phyloP scores from a whole-genome alignment of 1,284 basidiomycete genomes.

The Malassezia brasiliensis region DNA sequence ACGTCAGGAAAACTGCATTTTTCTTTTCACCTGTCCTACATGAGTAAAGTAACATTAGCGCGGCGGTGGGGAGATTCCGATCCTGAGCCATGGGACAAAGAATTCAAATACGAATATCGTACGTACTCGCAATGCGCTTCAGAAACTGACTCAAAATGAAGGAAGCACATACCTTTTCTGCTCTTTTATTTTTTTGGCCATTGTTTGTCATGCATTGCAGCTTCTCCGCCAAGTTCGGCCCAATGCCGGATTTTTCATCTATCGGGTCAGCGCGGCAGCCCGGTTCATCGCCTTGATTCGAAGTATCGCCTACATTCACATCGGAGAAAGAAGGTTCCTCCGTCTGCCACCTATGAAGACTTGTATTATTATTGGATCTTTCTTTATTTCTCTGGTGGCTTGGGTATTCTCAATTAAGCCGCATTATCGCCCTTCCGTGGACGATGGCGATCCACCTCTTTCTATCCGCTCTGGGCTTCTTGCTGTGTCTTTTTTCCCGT shows the following conservation, averaged over 20 bases:
- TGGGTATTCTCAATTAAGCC: constrained; percentile 31
- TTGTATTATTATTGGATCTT: constrained; percentile 5
- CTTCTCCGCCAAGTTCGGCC: not conserved
- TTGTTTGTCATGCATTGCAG: not conserved
- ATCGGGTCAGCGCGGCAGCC: not conserved
- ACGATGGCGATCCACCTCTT: constrained; percentile 22
- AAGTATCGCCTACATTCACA: not conserved
- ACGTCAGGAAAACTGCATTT: no score
- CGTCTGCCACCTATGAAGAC: not conserved
- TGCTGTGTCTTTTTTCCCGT: constrained; percentile 33
- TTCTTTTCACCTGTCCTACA: no score
- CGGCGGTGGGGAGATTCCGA: no score
- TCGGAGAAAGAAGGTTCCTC: not conserved
- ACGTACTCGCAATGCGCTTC: no score
- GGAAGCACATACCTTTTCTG: not conserved
- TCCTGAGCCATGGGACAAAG: no score
- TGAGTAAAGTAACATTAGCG: no score
- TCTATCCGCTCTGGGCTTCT: constrained; percentile 37
- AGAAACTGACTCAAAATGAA: not conserved
- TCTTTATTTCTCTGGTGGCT: constrained; percentile 4
- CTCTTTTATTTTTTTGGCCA: not conserved
- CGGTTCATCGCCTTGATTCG: not conserved
- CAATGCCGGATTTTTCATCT: not conserved
- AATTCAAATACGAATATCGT: no score
- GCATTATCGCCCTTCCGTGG: constrained; percentile 36